Conservation (phyloP, 495 filamentous ascomycete genomes). For the Cercophora sp. region DNA sequence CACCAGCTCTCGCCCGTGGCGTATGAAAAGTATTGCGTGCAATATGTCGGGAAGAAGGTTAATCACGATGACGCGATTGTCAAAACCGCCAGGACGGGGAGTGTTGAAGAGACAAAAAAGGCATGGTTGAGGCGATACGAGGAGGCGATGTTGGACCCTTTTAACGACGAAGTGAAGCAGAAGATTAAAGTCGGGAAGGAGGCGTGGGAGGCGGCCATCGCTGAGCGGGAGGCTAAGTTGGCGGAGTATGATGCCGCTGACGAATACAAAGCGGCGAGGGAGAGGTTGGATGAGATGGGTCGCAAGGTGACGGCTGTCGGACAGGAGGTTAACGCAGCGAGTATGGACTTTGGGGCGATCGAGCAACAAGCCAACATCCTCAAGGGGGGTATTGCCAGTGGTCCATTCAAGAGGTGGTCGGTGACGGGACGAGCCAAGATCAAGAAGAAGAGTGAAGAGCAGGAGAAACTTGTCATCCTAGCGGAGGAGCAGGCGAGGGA, state of each 20-base stretch:
- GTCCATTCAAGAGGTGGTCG: neutral
- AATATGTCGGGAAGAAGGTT: constrained; percentile 1
- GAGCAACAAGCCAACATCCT: neutral
- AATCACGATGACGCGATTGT: constrained; percentile 10
- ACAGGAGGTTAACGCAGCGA: neutral
- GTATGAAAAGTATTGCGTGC: constrained; percentile 51
- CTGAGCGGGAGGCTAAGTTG: neutral
- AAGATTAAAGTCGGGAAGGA: no score
- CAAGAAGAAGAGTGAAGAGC: neutral
- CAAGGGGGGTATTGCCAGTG: neutral
- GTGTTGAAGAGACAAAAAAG: neutral
- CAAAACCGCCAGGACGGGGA: neutral
- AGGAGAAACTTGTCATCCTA: neutral
- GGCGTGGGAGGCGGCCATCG: neutral
- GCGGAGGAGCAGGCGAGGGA: neutral
- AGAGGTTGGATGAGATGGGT: neutral
- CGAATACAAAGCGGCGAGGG: neutral
- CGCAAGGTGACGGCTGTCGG: neutral
- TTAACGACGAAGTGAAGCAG: neutral
- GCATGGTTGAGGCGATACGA: neutral
- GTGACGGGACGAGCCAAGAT: neutral
- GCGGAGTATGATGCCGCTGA: neutral
- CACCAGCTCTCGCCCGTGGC: constrained; percentile 49
- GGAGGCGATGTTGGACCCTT: neutral
- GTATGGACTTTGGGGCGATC: neutral